Evolutionary conservation across 805 yeast genomes (phyloP).

Genomic region (Wickerhamomyces kurtzmanii): DNA sequence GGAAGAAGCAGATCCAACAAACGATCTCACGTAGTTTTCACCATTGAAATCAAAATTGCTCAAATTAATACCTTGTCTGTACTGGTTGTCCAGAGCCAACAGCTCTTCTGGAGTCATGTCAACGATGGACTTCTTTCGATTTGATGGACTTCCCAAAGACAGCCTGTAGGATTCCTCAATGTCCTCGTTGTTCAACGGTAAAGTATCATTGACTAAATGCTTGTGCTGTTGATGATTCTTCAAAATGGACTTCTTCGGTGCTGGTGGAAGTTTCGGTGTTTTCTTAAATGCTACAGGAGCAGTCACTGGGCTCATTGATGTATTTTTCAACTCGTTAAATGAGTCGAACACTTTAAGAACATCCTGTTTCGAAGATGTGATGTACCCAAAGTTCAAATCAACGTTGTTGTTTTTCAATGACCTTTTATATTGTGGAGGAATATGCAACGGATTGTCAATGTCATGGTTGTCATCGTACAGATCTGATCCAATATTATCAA

Average conservation of each 20-base stretch:
- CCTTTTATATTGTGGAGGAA: slow-evolving; percentile 14
- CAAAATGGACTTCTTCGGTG: slow-evolving; percentile 14
- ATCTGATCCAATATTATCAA: no score
- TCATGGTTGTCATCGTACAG: slow-evolving; percentile 10
- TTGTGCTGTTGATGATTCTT: slow-evolving; percentile 3
- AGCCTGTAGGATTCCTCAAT: no score
- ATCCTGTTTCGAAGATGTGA: slow-evolving; percentile 4
- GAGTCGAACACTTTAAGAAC: slow-evolving; percentile 9
- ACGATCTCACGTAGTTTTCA: slow-evolving; percentile 14
- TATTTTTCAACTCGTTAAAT: slow-evolving; percentile 6
- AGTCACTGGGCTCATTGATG: no score
- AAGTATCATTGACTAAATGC: no score
- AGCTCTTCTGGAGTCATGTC: slow-evolving; percentile 16
- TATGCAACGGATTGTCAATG: slow-evolving; percentile 10
- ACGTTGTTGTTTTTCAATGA: slow-evolving; percentile 1
- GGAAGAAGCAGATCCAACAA: not conserved
- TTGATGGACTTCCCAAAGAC: no score
- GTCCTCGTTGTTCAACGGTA: no score
- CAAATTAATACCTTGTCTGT: slow-evolving; percentile 9
- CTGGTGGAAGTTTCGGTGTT: slow-evolving; percentile 15
- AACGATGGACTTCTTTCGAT: slow-evolving; percentile 16
- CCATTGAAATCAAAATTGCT: slow-evolving; percentile 13
- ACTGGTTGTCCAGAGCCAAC: slow-evolving; percentile 15
- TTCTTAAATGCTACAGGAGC: slow-evolving; percentile 3
- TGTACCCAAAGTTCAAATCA: slow-evolving; percentile 14